Evolutionary conservation across 495 filamentous ascomycete species (phyloP), one percentile per base, ranked within the genome.

Genomic region (Aspergillus diversus): DNA sequence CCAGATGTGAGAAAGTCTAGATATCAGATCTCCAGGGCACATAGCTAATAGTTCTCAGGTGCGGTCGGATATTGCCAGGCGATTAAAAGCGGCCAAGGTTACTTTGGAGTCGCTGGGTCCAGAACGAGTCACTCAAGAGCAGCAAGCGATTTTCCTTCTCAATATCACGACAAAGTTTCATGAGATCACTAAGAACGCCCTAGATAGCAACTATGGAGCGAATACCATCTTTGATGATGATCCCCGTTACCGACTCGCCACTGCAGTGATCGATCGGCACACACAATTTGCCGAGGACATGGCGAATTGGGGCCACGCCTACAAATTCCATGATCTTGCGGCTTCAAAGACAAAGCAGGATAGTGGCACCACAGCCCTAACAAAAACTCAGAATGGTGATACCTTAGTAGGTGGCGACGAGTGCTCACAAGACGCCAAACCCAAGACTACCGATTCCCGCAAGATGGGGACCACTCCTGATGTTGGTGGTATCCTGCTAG

Each of bases 141-240:
- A 84, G 55, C 83, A 87, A 61, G 63, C 65, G 5, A 68, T 55
- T 7, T 83, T 73, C 59, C 75, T 88, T 11, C 67, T 78, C 8
- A 68, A 70, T 6, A 67, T 85, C 42, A 70, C 79, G 0, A 69
- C 71, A 5, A 52, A 54, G 5, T 87, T 85, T 52, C 77, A 85
- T 35, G 47, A 64, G 0, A 64, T 84, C 3, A 73, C 73, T 0
- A n/a, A 68, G 4, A 56, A 71, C 2, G 81, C 79, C 0, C 70
- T 85, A 0, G 66, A 66, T 27, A 75, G 79, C 3, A 71, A 80
- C 17, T 87, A 87, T 49, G 74, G 71, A 1, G 61, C 63, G 0
- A 53, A 79, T 27, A 59, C 71, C 7, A 57, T 73, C 2, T 86
- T 88, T 54, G 70, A 77, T 0, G 59, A 68, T 0, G 35, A 69